Conservation (phyloP, 2,329 filamentous ascomycete species). For the Diaporthe citrichinensis region DNA sequence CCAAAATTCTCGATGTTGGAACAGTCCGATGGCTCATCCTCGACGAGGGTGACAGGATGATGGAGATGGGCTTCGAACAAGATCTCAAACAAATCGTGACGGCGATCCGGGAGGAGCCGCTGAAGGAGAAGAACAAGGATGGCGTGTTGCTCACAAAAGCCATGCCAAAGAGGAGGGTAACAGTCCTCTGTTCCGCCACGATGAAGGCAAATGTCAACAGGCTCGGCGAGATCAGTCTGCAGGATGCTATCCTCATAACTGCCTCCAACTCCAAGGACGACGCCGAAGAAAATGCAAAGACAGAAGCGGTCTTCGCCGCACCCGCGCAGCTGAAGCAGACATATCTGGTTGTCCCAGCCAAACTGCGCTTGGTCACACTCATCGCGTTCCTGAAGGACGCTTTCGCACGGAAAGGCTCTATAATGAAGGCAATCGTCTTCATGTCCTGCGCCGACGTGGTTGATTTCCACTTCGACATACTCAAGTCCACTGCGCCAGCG, state of each 20-base stretch:
- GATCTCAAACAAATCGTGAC: constrained; percentile 90
- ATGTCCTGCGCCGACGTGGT: constrained; percentile 97
- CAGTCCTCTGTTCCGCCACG: constrained; percentile 94
- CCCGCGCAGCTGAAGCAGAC: constrained; percentile 95
- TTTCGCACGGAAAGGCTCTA: constrained; percentile 88
- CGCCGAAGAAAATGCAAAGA: constrained; percentile 58
- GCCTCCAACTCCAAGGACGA: constrained; percentile 71
- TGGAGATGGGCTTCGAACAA: constrained; percentile 98
- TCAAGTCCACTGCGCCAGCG: constrained; percentile 62
- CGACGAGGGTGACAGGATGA: constrained; percentile 96
- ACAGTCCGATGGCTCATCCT: constrained; percentile 94
- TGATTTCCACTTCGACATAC: constrained; percentile 93
- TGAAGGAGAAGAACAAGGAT: constrained; percentile 72
- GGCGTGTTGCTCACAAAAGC: constrained; percentile 71
- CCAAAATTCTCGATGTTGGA: constrained; percentile 87
- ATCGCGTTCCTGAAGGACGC: constrained; percentile 87
- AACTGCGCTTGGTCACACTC: constrained; percentile 90
- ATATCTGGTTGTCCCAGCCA: constrained; percentile 88
- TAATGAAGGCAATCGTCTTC: constrained; percentile 98
- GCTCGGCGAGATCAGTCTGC: constrained; percentile 93
- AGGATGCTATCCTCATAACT: constrained; percentile 90
- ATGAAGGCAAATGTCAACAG: constrained; percentile 98
- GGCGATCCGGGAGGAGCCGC: constrained; percentile 77
- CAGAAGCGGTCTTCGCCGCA: constrained; percentile 77
- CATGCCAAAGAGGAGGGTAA: constrained; percentile 83